Conservation (phyloP, 2,329 filamentous ascomycete species). For the Fusarium temperatum region DNA sequence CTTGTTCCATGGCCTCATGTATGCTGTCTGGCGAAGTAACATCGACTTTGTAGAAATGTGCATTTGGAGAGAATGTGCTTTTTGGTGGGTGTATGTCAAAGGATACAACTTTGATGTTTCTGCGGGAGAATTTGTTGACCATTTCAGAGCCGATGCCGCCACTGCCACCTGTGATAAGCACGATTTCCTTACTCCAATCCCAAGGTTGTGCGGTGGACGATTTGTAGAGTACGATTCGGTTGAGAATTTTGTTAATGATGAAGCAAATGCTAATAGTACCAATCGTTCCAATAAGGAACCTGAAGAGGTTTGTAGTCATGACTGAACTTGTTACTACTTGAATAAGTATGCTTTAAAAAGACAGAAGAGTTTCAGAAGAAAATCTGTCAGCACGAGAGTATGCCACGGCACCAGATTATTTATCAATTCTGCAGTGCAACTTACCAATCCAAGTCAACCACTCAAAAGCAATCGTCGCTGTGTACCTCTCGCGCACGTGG, state of each 20-base stretch:
- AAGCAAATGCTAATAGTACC: neutral
- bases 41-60: neutral
- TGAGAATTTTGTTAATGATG: neutral
- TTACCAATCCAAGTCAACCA: neutral
- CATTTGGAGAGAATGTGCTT: neutral
- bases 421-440: neutral
- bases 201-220: neutral
- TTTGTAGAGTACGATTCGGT: neutral
- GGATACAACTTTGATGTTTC: neutral
- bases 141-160: neutral
- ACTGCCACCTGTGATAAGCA: neutral
- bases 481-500: accelerated
- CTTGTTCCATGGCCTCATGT: neutral
- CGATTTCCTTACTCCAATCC: neutral
- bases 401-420: neutral
- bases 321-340: accelerated
- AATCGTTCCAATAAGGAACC: neutral
- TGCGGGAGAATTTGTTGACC: neutral
- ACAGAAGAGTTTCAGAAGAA: neutral
- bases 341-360: accelerated
- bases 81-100: neutral
- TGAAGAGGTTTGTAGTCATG: neutral
- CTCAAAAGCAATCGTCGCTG: no score
- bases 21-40: neutral
- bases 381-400: neutral